A percentile compares a stretch with the other conserved stretches of the same genome.
These are phyloP conservation scores for Thalassiosira hispida DNA, from an alignment of 352 stramenopile species.

Conservation along the genomic window DNA sequence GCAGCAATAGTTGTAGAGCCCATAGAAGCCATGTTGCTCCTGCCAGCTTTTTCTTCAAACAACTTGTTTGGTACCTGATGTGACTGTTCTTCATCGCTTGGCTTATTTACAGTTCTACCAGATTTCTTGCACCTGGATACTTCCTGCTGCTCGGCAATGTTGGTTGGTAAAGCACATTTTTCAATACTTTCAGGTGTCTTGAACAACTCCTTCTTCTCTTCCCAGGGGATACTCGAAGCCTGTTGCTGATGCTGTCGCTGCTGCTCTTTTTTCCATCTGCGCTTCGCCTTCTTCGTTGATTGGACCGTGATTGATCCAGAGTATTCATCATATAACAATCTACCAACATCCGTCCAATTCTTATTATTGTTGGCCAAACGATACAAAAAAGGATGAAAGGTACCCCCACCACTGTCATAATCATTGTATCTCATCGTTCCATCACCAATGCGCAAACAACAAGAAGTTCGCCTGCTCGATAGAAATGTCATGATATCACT, in stretches of 20 bases:
- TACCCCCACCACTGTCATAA: slow-evolving; percentile 33
- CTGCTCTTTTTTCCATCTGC: slow-evolving; percentile 9
- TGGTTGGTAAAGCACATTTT: background rate
- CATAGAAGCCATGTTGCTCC: background rate
- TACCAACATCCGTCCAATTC: slow-evolving; percentile 31
- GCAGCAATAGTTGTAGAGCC: background rate
- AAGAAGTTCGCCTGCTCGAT: slow-evolving; percentile 40
- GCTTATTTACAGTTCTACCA: background rate
- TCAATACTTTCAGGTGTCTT: background rate
- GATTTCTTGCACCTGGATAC: slow-evolving; percentile 4
- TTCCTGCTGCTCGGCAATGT: background rate
- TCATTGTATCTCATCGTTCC: slow-evolving; percentile 12
- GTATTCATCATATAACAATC: slow-evolving; percentile 27
- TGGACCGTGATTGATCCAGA: slow-evolving; percentile 10
- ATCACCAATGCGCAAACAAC: slow-evolving; percentile 22
- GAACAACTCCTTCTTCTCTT: background rate
- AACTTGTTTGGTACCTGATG: background rate
- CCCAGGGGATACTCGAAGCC: no score
- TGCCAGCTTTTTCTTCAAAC: background rate
- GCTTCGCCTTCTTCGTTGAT: slow-evolving; percentile 29
- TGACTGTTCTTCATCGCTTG: background rate
- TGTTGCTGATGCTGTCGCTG: background rate
- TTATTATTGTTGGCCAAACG: slow-evolving; percentile 29
- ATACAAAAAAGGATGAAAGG: slow-evolving; percentile 73
- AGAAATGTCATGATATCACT: slow-evolving; percentile 72